Evolutionary conservation across 108 stramenopile genomes (phyloP).

Genomic region (Schizochytrium sp.): DNA sequence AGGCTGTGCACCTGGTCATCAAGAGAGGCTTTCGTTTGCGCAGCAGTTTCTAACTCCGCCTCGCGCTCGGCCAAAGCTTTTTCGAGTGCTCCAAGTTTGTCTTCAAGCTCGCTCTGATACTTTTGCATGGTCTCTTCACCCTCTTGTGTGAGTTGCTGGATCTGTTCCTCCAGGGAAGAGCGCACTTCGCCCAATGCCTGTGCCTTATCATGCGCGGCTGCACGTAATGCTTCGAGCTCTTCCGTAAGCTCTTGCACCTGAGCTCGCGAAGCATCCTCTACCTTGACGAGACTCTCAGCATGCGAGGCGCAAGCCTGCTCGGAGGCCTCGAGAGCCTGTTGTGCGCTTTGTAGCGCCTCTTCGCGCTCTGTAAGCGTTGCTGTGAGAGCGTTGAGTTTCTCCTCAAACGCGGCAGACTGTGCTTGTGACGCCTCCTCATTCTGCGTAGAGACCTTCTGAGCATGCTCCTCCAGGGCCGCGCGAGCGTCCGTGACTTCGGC

Average conservation of each 20-base stretch:
- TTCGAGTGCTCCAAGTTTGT: not conserved
- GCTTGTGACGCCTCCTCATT: not conserved
- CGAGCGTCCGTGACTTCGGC: not conserved
- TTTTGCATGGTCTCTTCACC: not conserved
- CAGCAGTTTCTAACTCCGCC: not conserved
- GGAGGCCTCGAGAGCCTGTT: not conserved
- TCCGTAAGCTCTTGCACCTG: not conserved
- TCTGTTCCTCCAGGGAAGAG: not conserved
- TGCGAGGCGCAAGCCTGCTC: not conserved
- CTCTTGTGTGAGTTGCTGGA: not conserved
- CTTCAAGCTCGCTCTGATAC: not conserved
- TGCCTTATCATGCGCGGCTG: not conserved
- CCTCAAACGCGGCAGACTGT: not conserved
- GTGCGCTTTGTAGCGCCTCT: not conserved
- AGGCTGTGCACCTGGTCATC: not conserved
- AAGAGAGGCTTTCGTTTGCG: not conserved
- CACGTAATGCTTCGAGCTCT: not conserved
- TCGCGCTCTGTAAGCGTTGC: not conserved
- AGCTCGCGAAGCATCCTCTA: not conserved
- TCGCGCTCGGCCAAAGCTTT: not conserved
- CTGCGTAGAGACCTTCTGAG: not conserved
- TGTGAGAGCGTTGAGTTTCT: not conserved
- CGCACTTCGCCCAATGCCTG: not conserved
- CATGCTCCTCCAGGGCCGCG: not conserved
- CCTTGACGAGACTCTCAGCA: not conserved